Evolutionary conservation across 2,329 filamentous ascomycete species (phyloP), one percentile per base, ranked within the genome.

Genomic region (Cordyceps militaris): DNA sequence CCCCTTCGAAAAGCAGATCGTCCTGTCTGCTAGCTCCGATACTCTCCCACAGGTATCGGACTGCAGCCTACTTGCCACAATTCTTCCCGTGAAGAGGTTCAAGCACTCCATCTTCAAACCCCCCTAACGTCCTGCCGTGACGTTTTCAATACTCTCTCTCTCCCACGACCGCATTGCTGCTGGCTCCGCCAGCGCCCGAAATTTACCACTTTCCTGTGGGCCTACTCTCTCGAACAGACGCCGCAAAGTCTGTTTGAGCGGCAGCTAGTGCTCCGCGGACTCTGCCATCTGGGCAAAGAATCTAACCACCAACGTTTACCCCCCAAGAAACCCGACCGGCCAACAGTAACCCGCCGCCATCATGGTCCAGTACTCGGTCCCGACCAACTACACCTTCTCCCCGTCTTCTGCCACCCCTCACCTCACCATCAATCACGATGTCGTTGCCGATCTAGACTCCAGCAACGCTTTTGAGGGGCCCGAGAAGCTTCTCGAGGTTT

Each of bases 401-500:
- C 86, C 88, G 66, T 90, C 89, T 64, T 83, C 85, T 74, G 89
- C 85, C 66, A 93, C 90, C 59, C 91, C 93, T 60, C 89, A 94
- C 72, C 78, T 97, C 78, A 97, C 90, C 52, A 97, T 97, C 81
- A 97, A 97, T 77, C 91, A 91, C 74, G 90, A 95, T 79, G 91
- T 93, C 66, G 91, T 90, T 64, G 83, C 91, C 65, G 92, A 96
- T 73, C 83, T 97, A 68, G 94, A 97, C 77, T 97, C 92, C 59
- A 89, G 80, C 81, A 96, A 91, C 81, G 92, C 93, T 64, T 99
- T 99, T 71, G 94, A 99, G 80, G 93, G 93, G 60, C 94, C 94
- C 46, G 94, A 99, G 79, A 99, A 99, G 79, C 82, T 99, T 57
- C 82, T 99, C 67, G 94, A 99, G 79, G 93, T 99, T 69, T 99